These are phyloP conservation scores for Asterophora lycoperdoides DNA, from an alignment of 768 basidiomycete genomes.

Conservation along the genomic window DNA sequence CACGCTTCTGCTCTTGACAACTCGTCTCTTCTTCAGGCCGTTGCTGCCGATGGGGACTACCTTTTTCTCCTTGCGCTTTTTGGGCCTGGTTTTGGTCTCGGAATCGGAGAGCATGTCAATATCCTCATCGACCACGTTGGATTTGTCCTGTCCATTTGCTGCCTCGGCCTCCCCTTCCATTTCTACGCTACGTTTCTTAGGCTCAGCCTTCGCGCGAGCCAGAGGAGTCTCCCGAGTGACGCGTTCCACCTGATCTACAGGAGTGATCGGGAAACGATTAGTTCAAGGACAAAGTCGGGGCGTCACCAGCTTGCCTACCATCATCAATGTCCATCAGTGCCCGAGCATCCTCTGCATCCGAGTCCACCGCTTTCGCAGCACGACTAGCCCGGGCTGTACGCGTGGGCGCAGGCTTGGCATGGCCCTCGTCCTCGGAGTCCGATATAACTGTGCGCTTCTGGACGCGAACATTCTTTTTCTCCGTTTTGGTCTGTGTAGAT, in stretches of 20 bases:
- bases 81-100: constrained; percentile 29
- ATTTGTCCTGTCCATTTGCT: constrained; percentile 21
- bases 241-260: constrained; percentile 30
- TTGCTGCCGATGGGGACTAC: constrained; percentile 72
- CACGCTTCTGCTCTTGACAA: constrained; percentile 52
- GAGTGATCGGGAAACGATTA: neutral
- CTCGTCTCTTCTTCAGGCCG: constrained; percentile 68
- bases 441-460: constrained; percentile 51
- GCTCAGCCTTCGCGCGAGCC: constrained; percentile 6
- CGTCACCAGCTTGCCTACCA: constrained; percentile 34
- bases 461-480: constrained; percentile 28
- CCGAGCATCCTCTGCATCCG: constrained; percentile 42
- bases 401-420: constrained; percentile 22
- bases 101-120: constrained; percentile 36
- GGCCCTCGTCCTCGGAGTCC: constrained; percentile 55
- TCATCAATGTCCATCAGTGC: constrained; percentile 81
- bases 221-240: constrained; percentile 19
- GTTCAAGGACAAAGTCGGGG: neutral
- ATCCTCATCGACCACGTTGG: constrained; percentile 27
- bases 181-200: no score
- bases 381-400: constrained; percentile 31
- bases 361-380: constrained; percentile 26
- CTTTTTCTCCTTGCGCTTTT: constrained; percentile 49
- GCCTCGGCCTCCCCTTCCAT: constrained; percentile 20
- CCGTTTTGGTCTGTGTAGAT: neutral